Percentiles rank a stretch among this genome's conserved stretches.
Conservation (phyloP, 169 alveolate genomes). For the Cyclospora cayetanensis region DNA sequence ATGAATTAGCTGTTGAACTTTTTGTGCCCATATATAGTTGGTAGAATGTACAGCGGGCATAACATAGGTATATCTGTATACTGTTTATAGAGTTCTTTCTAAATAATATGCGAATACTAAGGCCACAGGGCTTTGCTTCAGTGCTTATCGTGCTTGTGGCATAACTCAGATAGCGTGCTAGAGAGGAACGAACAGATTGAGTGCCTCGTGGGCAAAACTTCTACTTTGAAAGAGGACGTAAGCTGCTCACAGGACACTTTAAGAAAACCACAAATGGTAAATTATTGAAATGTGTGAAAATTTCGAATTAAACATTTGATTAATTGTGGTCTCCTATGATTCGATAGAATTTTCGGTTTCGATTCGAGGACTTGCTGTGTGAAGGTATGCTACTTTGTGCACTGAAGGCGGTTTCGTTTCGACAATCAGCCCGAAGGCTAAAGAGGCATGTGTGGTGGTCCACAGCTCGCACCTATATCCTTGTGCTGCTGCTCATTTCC, state of each 20-base stretch:
- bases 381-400: background rate
- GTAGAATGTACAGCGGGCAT: no score
- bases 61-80: no score
- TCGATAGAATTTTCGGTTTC: background rate
- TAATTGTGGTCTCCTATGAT: background rate
- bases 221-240: background rate
- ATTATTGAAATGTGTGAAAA: background rate
- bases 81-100: no score
- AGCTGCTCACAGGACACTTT: background rate
- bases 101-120: no score
- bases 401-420: background rate
- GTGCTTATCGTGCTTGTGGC: no score
- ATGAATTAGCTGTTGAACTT: no score
- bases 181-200: constrained; percentile 62
- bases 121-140: no score
- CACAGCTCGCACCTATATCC: background rate
- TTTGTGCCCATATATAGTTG: no score
- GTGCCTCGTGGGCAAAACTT: constrained; percentile 24
- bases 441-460: constrained; percentile 40
- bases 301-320: background rate
- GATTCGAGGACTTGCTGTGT: background rate
- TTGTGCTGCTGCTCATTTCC: constrained; percentile 3
- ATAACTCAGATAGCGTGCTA: constrained; percentile 1
- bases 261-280: background rate
- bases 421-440: constrained; percentile 5